Percentiles rank a stretch among this genome's conserved stretches.
Evolutionary conservation across 2,329 filamentous ascomycete genomes (phyloP).

Genomic region (Aspergillus candidus): DNA sequence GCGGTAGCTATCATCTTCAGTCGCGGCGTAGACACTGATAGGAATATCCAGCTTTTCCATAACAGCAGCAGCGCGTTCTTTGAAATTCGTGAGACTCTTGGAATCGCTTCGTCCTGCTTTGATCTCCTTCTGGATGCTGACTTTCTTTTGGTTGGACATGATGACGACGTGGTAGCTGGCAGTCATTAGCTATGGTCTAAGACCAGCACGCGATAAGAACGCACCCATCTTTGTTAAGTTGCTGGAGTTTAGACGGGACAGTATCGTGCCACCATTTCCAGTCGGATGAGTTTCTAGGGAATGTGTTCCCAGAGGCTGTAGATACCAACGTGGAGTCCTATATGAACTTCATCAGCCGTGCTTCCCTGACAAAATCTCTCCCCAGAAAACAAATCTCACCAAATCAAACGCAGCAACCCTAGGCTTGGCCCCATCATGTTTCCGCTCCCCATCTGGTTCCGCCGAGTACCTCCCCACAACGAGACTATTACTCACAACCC

Average conservation of each 20-base stretch:
- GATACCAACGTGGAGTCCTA: slow-evolving; percentile 83
- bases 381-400: slow-evolving; percentile 22
- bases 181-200: background rate
- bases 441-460: slow-evolving; percentile 11
- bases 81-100: slow-evolving; percentile 71
- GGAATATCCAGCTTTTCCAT: slow-evolving; percentile 64
- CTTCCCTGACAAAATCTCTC: background rate
- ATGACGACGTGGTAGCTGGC: slow-evolving; percentile 67
- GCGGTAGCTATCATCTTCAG: slow-evolving; percentile 70
- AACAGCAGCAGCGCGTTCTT: slow-evolving; percentile 67
- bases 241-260: slow-evolving; percentile 62
- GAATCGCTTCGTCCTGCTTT: slow-evolving; percentile 63
- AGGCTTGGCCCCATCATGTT: slow-evolving; percentile 14
- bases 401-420: slow-evolving; percentile 45
- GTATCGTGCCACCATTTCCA: slow-evolving; percentile 89
- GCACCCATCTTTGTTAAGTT: slow-evolving; percentile 66
- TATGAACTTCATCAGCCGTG: background rate
- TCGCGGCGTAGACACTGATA: slow-evolving; percentile 77
- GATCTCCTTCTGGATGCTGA: slow-evolving; percentile 67
- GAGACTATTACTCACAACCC: slow-evolving; percentile 59
- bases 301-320: slow-evolving; percentile 73
- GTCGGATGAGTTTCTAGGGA: slow-evolving; percentile 63
- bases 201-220: slow-evolving; percentile 10
- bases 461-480: slow-evolving; percentile 68
- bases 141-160: slow-evolving; percentile 81